Conservation (phyloP, 306 rosid genomes). For the Casuarina equisetifolia region DNA sequence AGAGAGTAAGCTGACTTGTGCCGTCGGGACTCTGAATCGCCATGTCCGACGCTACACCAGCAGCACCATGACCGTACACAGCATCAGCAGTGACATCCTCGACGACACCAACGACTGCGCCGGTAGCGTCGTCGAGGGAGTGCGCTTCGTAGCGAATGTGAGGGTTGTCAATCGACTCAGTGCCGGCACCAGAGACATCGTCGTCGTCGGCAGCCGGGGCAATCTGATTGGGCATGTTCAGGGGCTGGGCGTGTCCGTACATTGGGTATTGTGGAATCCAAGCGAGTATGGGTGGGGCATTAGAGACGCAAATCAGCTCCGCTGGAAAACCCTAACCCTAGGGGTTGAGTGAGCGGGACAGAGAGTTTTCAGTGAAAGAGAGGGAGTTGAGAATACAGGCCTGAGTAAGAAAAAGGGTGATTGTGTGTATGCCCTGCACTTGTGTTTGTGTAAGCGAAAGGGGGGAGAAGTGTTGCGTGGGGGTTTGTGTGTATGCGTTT, state of each 20-base stretch:
- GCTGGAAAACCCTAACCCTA: constrained; percentile 37
- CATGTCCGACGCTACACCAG: constrained; percentile 37
- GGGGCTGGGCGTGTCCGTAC: constrained; percentile 60
- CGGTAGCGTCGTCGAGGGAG: constrained; percentile 53
- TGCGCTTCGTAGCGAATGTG: constrained; percentile 59
- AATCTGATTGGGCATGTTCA: constrained; percentile 63
- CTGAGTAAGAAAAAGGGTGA: neutral
- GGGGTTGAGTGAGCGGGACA: neutral
- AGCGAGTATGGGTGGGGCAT: constrained; percentile 45
- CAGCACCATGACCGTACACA: constrained; percentile 45
- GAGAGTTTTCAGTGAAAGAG: neutral
- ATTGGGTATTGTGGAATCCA: constrained; percentile 39
- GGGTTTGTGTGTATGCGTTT: neutral
- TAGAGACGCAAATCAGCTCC: constrained; percentile 25
- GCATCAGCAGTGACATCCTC: constrained; percentile 54
- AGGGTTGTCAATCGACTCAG: constrained; percentile 49
- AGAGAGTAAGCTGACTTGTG: constrained; percentile 83
- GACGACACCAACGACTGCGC: constrained; percentile 34
- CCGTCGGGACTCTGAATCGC: constrained; percentile 51
- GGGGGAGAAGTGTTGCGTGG: neutral
- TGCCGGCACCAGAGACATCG: constrained; percentile 35
- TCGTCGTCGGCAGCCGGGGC: constrained; percentile 38
- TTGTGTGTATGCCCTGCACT: no score
- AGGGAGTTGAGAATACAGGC: neutral
- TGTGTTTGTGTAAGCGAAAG: neutral